Evolutionary conservation across 2,329 filamentous ascomycete genomes (phyloP).

Genomic region (Xylariaceae sp.): DNA sequence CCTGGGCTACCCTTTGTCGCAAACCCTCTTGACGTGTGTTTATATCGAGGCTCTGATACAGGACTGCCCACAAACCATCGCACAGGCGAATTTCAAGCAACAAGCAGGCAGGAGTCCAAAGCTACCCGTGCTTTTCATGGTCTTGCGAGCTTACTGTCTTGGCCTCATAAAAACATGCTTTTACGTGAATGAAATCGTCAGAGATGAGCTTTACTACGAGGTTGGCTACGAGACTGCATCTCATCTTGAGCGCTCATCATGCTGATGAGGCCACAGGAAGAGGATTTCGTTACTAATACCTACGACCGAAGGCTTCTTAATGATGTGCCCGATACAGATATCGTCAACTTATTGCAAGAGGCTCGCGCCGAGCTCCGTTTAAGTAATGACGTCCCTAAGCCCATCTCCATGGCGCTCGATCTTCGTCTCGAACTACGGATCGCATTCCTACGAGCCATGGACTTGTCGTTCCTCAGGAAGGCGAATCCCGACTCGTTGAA

Average conservation of each 20-base stretch:
- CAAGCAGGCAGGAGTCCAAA: constrained; percentile 24
- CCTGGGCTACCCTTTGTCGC: constrained; percentile 88
- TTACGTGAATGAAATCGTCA: constrained; percentile 72
- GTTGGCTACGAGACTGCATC: constrained; percentile 37
- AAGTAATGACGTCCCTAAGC: constrained; percentile 21
- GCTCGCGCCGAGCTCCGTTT: constrained; percentile 34
- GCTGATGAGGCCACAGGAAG: constrained; percentile 57
- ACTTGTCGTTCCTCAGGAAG: constrained; percentile 41
- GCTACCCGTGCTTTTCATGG: constrained; percentile 48
- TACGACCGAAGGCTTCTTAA: constrained; percentile 77
- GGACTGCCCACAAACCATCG: constrained; percentile 59
- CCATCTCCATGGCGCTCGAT: constrained; percentile 53
- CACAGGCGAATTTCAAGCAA: constrained; percentile 60
- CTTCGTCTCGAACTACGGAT: constrained; percentile 64
- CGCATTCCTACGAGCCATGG: constrained; percentile 53
- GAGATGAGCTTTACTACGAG: constrained; percentile 86
- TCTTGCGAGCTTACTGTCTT: constrained; percentile 82
- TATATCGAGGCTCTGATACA: constrained; percentile 82
- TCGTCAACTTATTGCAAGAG: constrained; percentile 48
- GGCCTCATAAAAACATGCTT: constrained; percentile 79
- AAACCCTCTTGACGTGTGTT: constrained; percentile 88
- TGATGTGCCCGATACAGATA: constrained; percentile 51
- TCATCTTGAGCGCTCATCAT: neutral
- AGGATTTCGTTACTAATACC: constrained; percentile 92
- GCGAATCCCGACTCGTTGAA: constrained; percentile 41